Evolutionary conservation across 2,329 filamentous ascomycete genomes (phyloP), one percentile per base, ranked within the genome.

Genomic region (Exophiala sp.): DNA sequence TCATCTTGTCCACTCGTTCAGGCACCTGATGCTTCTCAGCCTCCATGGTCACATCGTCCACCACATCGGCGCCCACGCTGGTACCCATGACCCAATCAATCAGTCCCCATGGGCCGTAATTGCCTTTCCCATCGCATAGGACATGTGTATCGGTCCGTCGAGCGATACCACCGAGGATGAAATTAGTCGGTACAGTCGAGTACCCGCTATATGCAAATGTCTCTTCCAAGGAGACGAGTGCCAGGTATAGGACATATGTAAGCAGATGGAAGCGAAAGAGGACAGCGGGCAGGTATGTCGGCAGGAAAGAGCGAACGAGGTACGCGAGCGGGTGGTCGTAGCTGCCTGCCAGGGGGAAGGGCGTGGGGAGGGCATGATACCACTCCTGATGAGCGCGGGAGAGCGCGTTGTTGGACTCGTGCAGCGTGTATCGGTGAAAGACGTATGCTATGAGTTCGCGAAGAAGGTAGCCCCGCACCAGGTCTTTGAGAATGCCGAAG

Each of bases 351-450:
- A 85, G 70, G 12, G 81, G 79, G 64, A 78, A 84, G 0, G 81
- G 80, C 10, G 77, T 67, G 18, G 62, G 64, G 41, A 83, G 66
- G 40, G 71, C 72, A 63, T 85, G 82, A 53, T 83, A 81, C 82
- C 82, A 85, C 33, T 65, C 62, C 16, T 70, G 57, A 62, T 85
- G 82, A 0, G 69, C 66, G 4, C 65, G 58, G 62, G 65, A 70
- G 20, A 60, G 67, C 40, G 67, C 68, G 3, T 49, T 47, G 6
- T 14, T 32, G 29, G 47, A 35, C 21, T 61, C 53, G 71, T 95
- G 90, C 7, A 96, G 78, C 21, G 86, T 55, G 65, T 81, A 80
- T 47, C 87, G 84, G 71, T 95, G 90, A 61, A 89, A 77, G 63
- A 83, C 79, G 68, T 95, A 96, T 53, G 84, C 81, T 9, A 91